Conservation (phyloP, 768 basidiomycete genomes). For the Dioszegia crocea region DNA sequence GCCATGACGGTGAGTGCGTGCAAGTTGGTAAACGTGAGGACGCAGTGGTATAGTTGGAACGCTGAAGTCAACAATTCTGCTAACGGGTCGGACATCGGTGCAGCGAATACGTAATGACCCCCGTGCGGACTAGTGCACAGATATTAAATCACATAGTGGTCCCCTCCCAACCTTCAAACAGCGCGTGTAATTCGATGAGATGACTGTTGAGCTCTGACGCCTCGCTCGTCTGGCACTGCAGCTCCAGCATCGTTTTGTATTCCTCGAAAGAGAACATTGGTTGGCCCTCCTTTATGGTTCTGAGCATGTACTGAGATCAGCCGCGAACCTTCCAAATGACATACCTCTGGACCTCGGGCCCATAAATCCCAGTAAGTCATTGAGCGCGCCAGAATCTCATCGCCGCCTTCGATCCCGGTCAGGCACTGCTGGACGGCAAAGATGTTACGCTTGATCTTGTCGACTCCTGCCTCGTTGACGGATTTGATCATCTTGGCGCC, state of each 20-base stretch:
- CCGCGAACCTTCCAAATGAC: conserved; percentile 33
- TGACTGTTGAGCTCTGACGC: conserved; percentile 60
- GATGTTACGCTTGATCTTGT: conserved; percentile 83
- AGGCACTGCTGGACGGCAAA: conserved; percentile 87
- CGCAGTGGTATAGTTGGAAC: too few species aligned
- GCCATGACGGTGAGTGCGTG: too few species aligned
- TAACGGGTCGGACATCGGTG: too few species aligned
- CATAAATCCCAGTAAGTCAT: conserved; percentile 80
- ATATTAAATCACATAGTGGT: too few species aligned
- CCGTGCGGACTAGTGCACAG: too few species aligned
- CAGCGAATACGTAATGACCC: too few species aligned
- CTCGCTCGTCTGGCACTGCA: conserved; percentile 76
- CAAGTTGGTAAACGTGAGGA: too few species aligned
- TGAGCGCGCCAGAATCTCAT: conserved; percentile 64
- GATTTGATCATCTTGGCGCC: conserved; percentile 66
- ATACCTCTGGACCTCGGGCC: conserved; percentile 66
- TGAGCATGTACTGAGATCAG: conserved; percentile 65
- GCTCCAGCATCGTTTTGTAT: conserved; percentile 81
- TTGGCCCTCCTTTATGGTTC: conserved; percentile 61
- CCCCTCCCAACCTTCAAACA: conserved; percentile 13
- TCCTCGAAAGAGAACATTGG: conserved; percentile 76
- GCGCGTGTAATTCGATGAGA: conserved; percentile 73
- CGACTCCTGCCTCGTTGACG: conserved; percentile 70
- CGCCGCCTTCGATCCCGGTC: conserved; percentile 62
- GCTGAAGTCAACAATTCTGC: too few species aligned